Evolutionary conservation across 805 yeast genomes (phyloP).

Genomic region (Clavispora asparagi): DNA sequence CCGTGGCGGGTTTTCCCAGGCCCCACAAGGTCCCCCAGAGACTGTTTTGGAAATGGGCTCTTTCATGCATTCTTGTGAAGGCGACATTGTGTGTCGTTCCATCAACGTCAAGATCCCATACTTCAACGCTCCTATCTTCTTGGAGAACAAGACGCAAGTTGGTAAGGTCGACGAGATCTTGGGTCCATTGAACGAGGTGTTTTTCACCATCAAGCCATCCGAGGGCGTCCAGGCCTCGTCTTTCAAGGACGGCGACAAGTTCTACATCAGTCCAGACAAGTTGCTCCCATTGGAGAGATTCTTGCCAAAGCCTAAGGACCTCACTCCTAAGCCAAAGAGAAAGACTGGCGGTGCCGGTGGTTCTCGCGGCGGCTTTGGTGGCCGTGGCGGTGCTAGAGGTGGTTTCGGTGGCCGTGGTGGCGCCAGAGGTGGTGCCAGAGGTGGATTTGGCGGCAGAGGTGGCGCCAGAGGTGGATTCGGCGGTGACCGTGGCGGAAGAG

Average conservation of each 20-base stretch:
- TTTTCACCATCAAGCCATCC: conserved; percentile 89
- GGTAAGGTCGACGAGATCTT: conserved; percentile 98
- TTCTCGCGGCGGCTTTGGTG: conserved; percentile 15
- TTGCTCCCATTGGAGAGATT: conserved; percentile 93
- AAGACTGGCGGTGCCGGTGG: conserved; percentile 46
- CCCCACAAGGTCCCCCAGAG: conserved; percentile 93
- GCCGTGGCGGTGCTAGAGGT: conserved; percentile 30
- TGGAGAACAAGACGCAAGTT: conserved; percentile 91
- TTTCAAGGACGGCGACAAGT: conserved; percentile 93
- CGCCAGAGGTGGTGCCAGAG: conserved; percentile 15
- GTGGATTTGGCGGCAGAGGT: conserved; percentile 26
- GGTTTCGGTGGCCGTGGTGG: conserved; percentile 30
- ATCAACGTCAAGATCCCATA: conserved; percentile 93
- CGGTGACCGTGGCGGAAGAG: conserved; percentile 24
- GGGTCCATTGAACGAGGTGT: conserved; percentile 98
- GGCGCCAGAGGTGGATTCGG: conserved; percentile 21
- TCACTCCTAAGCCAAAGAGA: conserved; percentile 76
- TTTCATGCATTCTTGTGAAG: conserved; percentile 89
- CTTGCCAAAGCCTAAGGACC: conserved; percentile 90
- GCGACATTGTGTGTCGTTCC: conserved; percentile 94
- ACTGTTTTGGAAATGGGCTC: conserved; percentile 91
- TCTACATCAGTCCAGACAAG: conserved; percentile 92
- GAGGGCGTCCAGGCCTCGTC: conserved; percentile 95
- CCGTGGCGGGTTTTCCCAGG: conserved; percentile 65
- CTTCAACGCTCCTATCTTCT: conserved; percentile 96